Base-by-base conservation (phyloP, 495 filamentous ascomycete species). In the Sporormia fimetaria region DNA sequence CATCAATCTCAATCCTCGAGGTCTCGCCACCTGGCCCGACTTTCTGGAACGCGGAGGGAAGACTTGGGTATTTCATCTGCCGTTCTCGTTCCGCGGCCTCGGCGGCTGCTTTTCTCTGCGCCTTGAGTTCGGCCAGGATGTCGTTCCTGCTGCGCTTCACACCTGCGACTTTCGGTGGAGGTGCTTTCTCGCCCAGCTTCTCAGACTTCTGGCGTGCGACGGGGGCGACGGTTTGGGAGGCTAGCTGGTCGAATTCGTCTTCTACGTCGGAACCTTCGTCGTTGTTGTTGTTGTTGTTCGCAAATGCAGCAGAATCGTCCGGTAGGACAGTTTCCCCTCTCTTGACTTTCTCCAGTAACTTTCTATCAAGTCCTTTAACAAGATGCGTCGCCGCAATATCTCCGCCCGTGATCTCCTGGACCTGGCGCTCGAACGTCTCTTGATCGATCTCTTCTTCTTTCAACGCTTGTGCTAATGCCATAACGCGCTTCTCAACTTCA, bases 331-430 rank as follows among this genome's bases (percentile, higher is more conserved):
- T 55, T 47, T 67, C 64, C 14, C 64, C 64, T 32, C 58, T 55
- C 50, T 68, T 71, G 21, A 86, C 70, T 54, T 80, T 70, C 58
- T 80, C 75, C 33, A 98, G 62, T 14, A 98, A 61, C 59, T 76
- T 76, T 54, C 79, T 80, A 62, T 98, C 92, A 42, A 98, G 61
- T 1, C 90, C 90, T 61, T 95, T 96, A 21, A 94, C 76, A 53
- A 94, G 63, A 69, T 92, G 83, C 24, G 83, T 88, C 51, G 78
- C 80, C 2, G 62, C 62, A 21, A 85, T 56, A 56, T 93, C 84
- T 4, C 87, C 88, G 2, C 87, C 87, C 3, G 86, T 76, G 37
- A 94, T 81, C 50, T 92, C 74, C 32, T 69, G 67, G 18, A 76
- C 66, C 28, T 90, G 57, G 47, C 70, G 74, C 36, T 84, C 79